Conservation (phyloP, 208 protist species). For the Sergeia podlipaevii region DNA sequence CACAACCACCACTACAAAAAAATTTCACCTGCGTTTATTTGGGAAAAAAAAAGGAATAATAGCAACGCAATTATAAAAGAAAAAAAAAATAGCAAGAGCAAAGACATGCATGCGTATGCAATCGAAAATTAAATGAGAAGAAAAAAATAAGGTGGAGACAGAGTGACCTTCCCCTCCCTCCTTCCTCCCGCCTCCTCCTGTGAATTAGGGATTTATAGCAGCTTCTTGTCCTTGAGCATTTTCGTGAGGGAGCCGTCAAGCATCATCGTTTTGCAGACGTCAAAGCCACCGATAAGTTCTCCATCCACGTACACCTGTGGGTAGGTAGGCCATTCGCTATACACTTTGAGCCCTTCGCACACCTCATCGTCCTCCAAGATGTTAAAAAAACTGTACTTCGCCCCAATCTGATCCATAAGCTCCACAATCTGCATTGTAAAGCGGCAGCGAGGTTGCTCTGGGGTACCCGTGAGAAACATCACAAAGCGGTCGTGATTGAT, state of each 20-base stretch:
- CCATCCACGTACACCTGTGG: conserved; percentile 92
- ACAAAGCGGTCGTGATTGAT: conserved; percentile 77
- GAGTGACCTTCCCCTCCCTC: neutral
- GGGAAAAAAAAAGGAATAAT: no score
- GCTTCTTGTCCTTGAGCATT: conserved; percentile 73
- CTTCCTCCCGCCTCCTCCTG: no score
- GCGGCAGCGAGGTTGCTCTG: conserved; percentile 79
- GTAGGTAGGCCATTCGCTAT: conserved; percentile 93
- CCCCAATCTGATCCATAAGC: conserved; percentile 62
- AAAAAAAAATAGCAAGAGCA: no score
- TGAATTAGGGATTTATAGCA: conserved; percentile 27
- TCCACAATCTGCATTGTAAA: conserved; percentile 87
- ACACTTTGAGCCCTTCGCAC: conserved; percentile 86
- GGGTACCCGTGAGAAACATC: conserved; percentile 90
- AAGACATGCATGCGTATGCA: no score
- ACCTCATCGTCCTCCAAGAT: conserved; percentile 89
- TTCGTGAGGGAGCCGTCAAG: conserved; percentile 65
- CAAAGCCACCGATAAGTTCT: conserved; percentile 88
- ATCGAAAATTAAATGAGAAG: no score
- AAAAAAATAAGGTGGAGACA: neutral
- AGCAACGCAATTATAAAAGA: no score
- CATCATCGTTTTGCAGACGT: conserved; percentile 85
- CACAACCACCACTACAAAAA: no score
- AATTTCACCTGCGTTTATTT: no score
- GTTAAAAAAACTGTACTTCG: conserved; percentile 87